These are phyloP conservation scores for Hypoxylon crocopeplum DNA, from an alignment of 495 filamentous ascomycete species.

Conservation along the genomic window DNA sequence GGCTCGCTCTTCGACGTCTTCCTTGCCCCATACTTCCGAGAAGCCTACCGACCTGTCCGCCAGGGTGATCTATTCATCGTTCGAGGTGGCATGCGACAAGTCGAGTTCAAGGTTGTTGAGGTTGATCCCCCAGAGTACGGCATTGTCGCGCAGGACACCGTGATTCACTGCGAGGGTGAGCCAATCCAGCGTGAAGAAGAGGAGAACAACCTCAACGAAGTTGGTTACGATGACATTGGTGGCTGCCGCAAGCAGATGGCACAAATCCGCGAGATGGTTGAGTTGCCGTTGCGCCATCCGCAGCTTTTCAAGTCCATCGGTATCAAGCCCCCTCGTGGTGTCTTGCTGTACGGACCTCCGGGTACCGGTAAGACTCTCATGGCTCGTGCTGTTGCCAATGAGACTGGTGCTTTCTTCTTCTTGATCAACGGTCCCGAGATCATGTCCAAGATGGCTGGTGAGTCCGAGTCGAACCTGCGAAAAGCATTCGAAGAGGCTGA, in stretches of 20 bases:
- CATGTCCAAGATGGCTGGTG: slow-evolving; percentile 99
- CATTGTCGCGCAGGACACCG: slow-evolving; percentile 97
- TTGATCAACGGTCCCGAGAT: slow-evolving; percentile 98
- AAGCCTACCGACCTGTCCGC: slow-evolving; percentile 94
- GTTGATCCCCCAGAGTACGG: slow-evolving; percentile 97
- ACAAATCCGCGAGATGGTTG: slow-evolving; percentile 97
- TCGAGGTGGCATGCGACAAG: slow-evolving; percentile 96
- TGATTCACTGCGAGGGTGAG: slow-evolving; percentile 98
- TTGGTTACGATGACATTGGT: slow-evolving; percentile 99
- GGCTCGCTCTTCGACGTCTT: slow-evolving; percentile 98
- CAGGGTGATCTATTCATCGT: slow-evolving; percentile 98
- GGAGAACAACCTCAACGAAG: slow-evolving; percentile 98
- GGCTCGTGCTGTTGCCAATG: slow-evolving; percentile 98
- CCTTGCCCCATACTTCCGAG: slow-evolving; percentile 98
- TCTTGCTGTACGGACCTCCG: slow-evolving; percentile 95
- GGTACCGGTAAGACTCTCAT: slow-evolving; percentile 99
- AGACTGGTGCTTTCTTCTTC: slow-evolving; percentile 99
- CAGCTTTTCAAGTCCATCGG: slow-evolving; percentile 99
- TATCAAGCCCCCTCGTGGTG: slow-evolving; percentile 99
- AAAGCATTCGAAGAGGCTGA: slow-evolving; percentile 99
- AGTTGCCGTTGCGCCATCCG: slow-evolving; percentile 93
- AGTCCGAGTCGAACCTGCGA: slow-evolving; percentile 95
- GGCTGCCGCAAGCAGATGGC: slow-evolving; percentile 99
- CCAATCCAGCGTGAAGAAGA: slow-evolving; percentile 98
- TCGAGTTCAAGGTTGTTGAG: slow-evolving; percentile 99